These are phyloP conservation scores for Aureobasidium sp. DNA, from an alignment of 2,329 filamentous ascomycete genomes.

Conservation along the genomic window DNA sequence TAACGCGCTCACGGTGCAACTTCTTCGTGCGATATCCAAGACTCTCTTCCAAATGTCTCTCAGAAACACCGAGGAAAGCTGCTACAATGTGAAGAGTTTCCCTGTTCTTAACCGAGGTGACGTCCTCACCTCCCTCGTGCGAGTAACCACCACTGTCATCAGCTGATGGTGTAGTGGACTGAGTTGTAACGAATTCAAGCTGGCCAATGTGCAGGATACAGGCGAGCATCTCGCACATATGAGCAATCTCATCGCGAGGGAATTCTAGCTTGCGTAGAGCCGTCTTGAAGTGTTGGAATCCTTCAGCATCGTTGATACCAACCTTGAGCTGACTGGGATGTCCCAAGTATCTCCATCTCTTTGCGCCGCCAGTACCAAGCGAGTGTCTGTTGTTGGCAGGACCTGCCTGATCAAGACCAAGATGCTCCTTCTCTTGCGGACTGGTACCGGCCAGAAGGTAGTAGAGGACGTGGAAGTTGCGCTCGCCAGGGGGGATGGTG, in stretches of 20 bases:
- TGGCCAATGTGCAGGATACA: conserved; percentile 96
- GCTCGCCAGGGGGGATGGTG: conserved; percentile 86
- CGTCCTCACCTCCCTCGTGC: conserved; percentile 79
- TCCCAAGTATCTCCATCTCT: conserved; percentile 91
- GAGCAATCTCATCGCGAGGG: conserved; percentile 83
- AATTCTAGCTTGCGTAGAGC: conserved; percentile 92
- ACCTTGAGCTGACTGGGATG: conserved; percentile 96
- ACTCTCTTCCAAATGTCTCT: conserved; percentile 74
- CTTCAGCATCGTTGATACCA: conserved; percentile 90
- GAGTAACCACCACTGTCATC: conserved; percentile 96
- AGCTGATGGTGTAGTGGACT: conserved; percentile 66
- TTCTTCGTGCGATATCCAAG: conserved; percentile 96
- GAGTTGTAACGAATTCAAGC: conserved; percentile 80
- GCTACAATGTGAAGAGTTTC: conserved; percentile 79
- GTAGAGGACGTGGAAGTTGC: conserved; percentile 93
- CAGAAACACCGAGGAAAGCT: conserved; percentile 84
- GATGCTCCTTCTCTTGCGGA: conserved; percentile 77
- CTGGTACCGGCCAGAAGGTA: conserved; percentile 92
- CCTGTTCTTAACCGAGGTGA: conserved; percentile 88
- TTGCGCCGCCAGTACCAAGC: conserved; percentile 44
- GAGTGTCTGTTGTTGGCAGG: conserved; percentile 46
- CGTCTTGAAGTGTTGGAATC: conserved; percentile 96
- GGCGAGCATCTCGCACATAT: conserved; percentile 91
- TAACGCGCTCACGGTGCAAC: conserved; percentile 92
- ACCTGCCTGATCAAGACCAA: conserved; percentile 57